phyloP scores from a whole-genome alignment of 2,329 filamentous ascomycete genomes.

The Blumeria hordei region DNA sequence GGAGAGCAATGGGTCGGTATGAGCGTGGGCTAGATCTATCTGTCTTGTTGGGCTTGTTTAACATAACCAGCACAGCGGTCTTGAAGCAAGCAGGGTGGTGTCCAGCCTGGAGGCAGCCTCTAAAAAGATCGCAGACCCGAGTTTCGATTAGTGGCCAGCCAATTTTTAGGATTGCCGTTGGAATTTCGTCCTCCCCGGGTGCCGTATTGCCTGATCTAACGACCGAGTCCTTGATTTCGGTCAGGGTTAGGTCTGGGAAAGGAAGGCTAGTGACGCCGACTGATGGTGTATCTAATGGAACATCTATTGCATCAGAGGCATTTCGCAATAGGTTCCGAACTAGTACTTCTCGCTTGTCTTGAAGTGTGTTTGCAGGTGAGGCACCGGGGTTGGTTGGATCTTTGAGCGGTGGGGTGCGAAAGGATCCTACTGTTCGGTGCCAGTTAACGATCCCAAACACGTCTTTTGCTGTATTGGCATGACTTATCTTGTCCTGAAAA shows the following conservation, averaged over 20 bases:
- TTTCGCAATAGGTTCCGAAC: not conserved
- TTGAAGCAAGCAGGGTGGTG: not conserved
- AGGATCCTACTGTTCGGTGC: not conserved
- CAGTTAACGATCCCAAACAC: not conserved
- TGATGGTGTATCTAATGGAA: not conserved
- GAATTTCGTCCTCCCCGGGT: not conserved
- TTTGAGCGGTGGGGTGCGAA: not conserved
- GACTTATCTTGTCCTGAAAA: not conserved
- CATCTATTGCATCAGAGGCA: not conserved
- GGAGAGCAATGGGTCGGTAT: not conserved
- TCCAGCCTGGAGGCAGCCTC: not conserved
- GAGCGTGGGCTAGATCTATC: not conserved
- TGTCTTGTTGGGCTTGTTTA: not conserved
- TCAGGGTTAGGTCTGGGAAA: not conserved
- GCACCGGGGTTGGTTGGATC: not conserved
- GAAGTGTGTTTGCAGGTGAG: not conserved
- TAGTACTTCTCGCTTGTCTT: not conserved
- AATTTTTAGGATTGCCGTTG: not conserved
- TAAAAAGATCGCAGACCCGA: not conserved
- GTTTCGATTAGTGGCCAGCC: not conserved
- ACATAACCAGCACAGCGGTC: not conserved
- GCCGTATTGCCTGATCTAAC: not conserved
- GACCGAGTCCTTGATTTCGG: not conserved
- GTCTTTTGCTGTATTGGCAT: not conserved
- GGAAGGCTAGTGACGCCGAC: not conserved